phyloP scores from a whole-genome alignment of 768 basidiomycete genomes.

The Xerocomellus intermedius region DNA sequence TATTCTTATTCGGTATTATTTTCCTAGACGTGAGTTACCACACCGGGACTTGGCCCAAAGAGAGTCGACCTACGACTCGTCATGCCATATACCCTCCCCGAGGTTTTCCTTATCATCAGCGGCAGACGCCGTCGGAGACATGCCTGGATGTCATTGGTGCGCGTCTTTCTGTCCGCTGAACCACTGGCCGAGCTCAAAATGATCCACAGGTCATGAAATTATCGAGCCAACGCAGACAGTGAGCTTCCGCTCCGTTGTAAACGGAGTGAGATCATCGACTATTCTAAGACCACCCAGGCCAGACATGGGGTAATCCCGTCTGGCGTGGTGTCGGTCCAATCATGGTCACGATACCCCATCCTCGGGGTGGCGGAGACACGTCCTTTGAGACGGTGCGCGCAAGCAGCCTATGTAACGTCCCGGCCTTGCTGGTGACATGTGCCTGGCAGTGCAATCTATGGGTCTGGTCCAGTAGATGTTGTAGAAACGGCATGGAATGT shows the following conservation, averaged over 20 bases:
- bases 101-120: slow-evolving; percentile 6
- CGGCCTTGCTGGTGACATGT: not conserved
- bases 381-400: not conserved
- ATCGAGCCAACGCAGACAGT: slow-evolving; percentile 81
- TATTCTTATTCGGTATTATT: slow-evolving; percentile 15
- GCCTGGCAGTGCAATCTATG: not conserved
- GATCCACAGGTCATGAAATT: slow-evolving; percentile 69
- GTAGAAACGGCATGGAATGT: not conserved
- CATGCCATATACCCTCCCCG: slow-evolving; percentile 5
- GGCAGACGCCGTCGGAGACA: slow-evolving; percentile 7
- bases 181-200: not conserved
- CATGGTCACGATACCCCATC: not conserved
- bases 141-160: slow-evolving; percentile 35
- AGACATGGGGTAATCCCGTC: not conserved
- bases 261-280: slow-evolving; percentile 59
- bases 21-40: not conserved
- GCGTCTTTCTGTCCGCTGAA: not conserved
- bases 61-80: not conserved
- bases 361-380: not conserved
- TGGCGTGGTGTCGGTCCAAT: not conserved
- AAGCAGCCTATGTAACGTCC: not conserved
- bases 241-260: slow-evolving; percentile 66
- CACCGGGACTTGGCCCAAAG: not conserved
- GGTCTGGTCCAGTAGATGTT: not conserved
- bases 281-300: slow-evolving; percentile 27